These are phyloP conservation scores for Terana coerulea DNA, from an alignment of 768 basidiomycete species.

Conservation along the genomic window DNA sequence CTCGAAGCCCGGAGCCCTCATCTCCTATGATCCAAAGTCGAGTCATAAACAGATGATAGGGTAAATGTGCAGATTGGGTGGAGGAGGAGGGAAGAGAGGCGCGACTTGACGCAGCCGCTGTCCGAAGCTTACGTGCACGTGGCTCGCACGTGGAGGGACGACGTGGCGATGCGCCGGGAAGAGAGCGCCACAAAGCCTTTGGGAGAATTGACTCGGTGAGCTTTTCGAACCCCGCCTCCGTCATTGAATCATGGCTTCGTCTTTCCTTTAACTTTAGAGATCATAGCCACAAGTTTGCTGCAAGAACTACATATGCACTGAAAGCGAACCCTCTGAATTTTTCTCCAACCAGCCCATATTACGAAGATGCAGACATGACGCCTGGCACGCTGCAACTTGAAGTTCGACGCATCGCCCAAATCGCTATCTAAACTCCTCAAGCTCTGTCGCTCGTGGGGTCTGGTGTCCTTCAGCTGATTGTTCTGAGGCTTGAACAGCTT, in stretches of 20 bases:
- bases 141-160: background rate
- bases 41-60: background rate
- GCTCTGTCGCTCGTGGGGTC: constrained; percentile 65
- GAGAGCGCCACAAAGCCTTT: constrained; percentile 5
- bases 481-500: constrained; percentile 50
- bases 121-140: background rate
- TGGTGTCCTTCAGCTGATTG: constrained; percentile 22
- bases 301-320: background rate
- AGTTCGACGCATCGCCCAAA: constrained; percentile 79
- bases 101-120: background rate
- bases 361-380: constrained; percentile 49
- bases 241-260: no score
- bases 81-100: background rate
- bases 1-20: no score
- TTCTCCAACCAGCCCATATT: constrained; percentile 28
- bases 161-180: background rate
- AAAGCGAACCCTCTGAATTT: background rate
- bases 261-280: no score
- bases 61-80: background rate
- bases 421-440: constrained; percentile 84
- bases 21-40: background rate
- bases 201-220: background rate
- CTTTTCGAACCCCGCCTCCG: no score
- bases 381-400: no score
- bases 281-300: no score